Evolutionary conservation across 1,284 basidiomycete genomes (phyloP), one percentile per base, ranked within the genome.

Genomic region (Moesziomyces parantarcticus): DNA sequence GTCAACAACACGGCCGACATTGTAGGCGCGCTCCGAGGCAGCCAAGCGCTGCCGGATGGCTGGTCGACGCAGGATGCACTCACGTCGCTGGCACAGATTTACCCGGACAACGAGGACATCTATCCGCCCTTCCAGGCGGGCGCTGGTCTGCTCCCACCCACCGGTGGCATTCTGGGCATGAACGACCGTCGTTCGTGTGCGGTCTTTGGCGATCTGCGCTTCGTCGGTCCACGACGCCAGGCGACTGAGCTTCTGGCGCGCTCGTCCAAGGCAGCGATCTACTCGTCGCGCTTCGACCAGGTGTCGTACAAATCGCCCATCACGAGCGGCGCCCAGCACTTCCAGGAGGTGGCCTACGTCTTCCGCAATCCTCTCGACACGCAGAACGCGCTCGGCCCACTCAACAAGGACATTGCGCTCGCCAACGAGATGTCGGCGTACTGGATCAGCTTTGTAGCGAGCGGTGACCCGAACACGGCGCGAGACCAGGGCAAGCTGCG

Each of bases 401-500:
- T 69, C 11, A 39, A 43, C 1, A 61, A 64, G 22, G 77, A 79
- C 41, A 41, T 50, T 25, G 48, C 55, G 22, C 70, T 80, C 21
- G 67, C 79, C 16, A 47, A 75, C 1, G 64, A 75, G 26, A 75
- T 80, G 60, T 63, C 65, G 11, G 64, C 59, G 47, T 73, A 74
- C 50, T 80, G 73, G 75, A 56, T 79, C 49, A 62, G 61, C 41
- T 79, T 77, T 53, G 74, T 77, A 25, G 60, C 68, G 20, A 64
- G 61, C 32, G 62, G 60, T 1, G 58, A 72, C 44, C 78, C 78
- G 13, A 80, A 80, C 50, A 49, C 32, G 26, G 66, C 58, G n/a
- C 40, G 23, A 11, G 20, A 55, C 14, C n/a, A 50, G 25, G 47
- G 43, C 14, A 44, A 16, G 39, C 9, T 55, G 41, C 45, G 61